Evolutionary conservation across 1,284 basidiomycete genomes (phyloP).

Genomic region (Cystobasidium pallidum): DNA sequence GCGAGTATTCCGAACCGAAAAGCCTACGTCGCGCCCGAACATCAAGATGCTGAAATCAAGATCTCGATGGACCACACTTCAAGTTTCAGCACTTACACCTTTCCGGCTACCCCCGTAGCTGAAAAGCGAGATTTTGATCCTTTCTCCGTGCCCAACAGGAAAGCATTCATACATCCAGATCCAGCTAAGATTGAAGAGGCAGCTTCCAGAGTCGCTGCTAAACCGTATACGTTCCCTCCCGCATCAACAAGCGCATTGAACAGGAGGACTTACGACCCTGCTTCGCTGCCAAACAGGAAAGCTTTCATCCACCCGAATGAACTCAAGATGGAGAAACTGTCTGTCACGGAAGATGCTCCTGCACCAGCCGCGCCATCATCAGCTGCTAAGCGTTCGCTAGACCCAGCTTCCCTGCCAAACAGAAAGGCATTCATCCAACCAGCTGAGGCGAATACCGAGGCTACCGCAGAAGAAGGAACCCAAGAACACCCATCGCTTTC

Average conservation of each 20-base stretch:
- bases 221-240: conserved; percentile 1
- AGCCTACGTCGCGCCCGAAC: conserved; percentile 6
- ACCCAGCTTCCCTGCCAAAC: conserved; percentile 15
- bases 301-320: conserved; percentile 25
- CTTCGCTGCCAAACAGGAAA: conserved; percentile 23
- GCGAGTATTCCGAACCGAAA: conserved; percentile 18
- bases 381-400: neutral
- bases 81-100: conserved; percentile 19
- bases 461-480: neutral
- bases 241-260: neutral
- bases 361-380: neutral
- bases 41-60: conserved; percentile 16
- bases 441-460: neutral
- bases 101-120: conserved; percentile 23
- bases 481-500: neutral
- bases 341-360: neutral
- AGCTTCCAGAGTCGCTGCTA: neutral
- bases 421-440: conserved; percentile 30
- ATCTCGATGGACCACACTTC: neutral
- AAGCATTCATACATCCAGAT: conserved; percentile 20
- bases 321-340: neutral
- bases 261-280: conserved; percentile 12
- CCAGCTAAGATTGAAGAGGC: conserved; percentile 4
- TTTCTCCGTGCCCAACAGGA: conserved; percentile 25
- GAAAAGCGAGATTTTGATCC: conserved; percentile 15